Conservation (phyloP, 306 rosid species). For the Cajanus cajan region DNA sequence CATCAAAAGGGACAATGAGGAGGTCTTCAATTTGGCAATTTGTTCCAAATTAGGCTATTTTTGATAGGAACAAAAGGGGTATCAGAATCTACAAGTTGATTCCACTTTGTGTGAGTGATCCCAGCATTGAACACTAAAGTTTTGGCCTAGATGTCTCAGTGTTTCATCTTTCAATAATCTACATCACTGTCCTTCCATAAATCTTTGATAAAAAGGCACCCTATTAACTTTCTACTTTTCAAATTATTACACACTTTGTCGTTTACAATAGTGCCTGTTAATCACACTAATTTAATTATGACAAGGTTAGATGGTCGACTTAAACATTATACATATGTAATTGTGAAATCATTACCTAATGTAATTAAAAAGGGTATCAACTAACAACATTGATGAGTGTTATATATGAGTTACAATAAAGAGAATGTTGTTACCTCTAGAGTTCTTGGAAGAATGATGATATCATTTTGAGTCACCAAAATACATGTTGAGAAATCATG, state of each 20-base stretch:
- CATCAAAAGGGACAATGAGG: conserved; percentile 25
- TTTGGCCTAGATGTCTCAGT: background rate
- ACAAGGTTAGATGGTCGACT: background rate
- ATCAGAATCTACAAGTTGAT: conserved; percentile 13
- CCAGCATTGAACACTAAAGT: conserved; percentile 27
- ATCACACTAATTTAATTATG: background rate
- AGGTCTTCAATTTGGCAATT: conserved; percentile 20
- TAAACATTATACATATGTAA: too few relatives aligned
- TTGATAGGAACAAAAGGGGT: background rate
- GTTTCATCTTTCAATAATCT: conserved; percentile 19
- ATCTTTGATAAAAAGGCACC: background rate
- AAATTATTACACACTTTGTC: background rate
- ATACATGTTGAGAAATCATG: background rate
- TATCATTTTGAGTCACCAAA: conserved; percentile 17
- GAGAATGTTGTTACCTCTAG: conserved; percentile 23
- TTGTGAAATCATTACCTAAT: background rate
- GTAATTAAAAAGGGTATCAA: background rate
- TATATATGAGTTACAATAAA: background rate
- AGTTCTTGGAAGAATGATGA: conserved; percentile 1
- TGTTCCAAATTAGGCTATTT: background rate
- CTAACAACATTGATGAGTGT: background rate
- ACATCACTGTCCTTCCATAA: background rate
- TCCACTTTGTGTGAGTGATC: conserved; percentile 32
- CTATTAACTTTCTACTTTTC: background rate
- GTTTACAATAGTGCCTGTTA: background rate